Evolutionary conservation across 805 yeast species (phyloP).

Genomic region (Yamadazyma paraphyllophila): DNA sequence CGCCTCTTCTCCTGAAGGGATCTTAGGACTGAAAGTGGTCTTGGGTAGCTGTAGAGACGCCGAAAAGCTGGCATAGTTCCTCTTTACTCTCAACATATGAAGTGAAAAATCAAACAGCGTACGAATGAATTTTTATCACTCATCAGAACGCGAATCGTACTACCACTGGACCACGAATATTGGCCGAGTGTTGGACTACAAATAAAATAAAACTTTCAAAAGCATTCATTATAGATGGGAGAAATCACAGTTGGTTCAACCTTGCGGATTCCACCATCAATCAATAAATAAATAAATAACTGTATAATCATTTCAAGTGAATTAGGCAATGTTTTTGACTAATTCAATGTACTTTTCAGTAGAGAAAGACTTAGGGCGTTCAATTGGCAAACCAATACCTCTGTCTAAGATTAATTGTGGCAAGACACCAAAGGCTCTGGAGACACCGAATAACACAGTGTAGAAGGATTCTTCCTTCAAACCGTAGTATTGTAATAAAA

Average conservation of each 20-base stretch:
- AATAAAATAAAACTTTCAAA: not conserved
- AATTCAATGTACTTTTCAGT: constrained; percentile 88
- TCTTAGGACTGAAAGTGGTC: constrained; percentile 50
- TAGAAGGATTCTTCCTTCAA: constrained; percentile 69
- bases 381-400: constrained; percentile 73
- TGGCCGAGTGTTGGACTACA: not conserved
- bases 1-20: constrained; percentile 51
- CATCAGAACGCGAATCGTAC: too few relatives aligned
- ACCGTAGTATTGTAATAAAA: constrained; percentile 77
- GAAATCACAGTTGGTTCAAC: not conserved
- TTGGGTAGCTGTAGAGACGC: constrained; percentile 62
- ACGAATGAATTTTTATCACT: not conserved
- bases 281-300: constrained; percentile 8
- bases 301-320: constrained; percentile 8
- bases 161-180: too few relatives aligned
- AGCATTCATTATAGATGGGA: not conserved
- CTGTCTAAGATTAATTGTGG: constrained; percentile 81
- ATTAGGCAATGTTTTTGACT: constrained; percentile 46
- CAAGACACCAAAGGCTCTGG: constrained; percentile 77
- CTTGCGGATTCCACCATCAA: not conserved
- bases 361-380: constrained; percentile 86
- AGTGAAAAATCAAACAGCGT: not conserved
- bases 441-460: constrained; percentile 80
- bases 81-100: not conserved
- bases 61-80: constrained; percentile 33